A percentile compares a stretch with the other conserved stretches of the same genome.
phyloP scores from a whole-genome alignment of 2,329 filamentous ascomycete species.

The Aspergillus ustus region DNA sequence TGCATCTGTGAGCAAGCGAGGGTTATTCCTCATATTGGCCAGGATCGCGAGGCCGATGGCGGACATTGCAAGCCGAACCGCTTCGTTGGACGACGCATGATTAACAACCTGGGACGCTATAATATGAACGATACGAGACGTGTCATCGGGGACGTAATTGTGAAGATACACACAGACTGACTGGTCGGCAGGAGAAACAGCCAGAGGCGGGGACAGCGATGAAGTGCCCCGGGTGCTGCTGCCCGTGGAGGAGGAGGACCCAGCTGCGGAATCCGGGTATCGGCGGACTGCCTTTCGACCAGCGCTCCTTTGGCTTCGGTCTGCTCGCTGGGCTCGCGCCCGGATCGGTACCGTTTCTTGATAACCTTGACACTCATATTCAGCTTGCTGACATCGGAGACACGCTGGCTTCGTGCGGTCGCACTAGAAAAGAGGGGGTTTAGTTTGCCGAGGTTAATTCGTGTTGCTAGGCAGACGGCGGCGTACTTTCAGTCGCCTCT shows the following conservation, averaged over 20 bases:
- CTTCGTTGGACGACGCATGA: conserved; percentile 7
- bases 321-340: neutral
- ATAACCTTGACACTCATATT: neutral
- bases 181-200: neutral
- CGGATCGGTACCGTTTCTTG: neutral
- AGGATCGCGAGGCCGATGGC: conserved; percentile 13
- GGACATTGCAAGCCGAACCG: conserved; percentile 5
- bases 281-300: neutral
- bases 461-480: neutral
- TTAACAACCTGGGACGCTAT: conserved; percentile 8
- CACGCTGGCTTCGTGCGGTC: conserved; percentile 4
- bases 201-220: neutral
- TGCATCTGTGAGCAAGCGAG: neutral
- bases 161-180: conserved; percentile 15
- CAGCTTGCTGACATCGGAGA: neutral
- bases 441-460: neutral
- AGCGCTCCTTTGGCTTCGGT: neutral
- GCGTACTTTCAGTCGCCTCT: neutral
- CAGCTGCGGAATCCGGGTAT: neutral
- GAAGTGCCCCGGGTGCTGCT: neutral
- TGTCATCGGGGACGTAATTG: conserved; percentile 11
- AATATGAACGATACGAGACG: neutral
- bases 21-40: conserved; percentile 5
- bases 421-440: neutral
- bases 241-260: neutral